Evolutionary conservation across 2,329 filamentous ascomycete species (phyloP), one percentile per base, ranked within the genome.

Genomic region (Fusarium sacchari): DNA sequence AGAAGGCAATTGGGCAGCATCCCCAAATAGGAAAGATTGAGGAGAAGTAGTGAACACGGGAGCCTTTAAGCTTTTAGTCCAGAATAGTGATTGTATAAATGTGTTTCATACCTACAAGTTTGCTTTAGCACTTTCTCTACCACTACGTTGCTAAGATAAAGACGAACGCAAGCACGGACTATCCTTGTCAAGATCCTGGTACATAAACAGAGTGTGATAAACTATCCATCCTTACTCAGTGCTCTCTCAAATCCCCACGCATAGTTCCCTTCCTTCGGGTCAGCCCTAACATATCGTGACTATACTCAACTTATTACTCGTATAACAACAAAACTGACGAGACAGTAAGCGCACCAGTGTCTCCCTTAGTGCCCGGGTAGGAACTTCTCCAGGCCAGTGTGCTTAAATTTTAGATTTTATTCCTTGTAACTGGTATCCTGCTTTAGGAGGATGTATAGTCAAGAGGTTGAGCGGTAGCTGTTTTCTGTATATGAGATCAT

Each of bases 11-110:
- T 11, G 60, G 17, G 3, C 42, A 55, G 4, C 50, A 76, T 22
- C 37, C 58, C 1, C 50, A 76, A 4, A 47, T 78, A 43, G 76
- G 76, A 17, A 74, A 40, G 24, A 71, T 77, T 37, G 61, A 78
- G 17, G 61, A 74, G 43, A 74, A 75, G 64, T 64, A 46, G 24
- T 2, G 8, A 4, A 20, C 8, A 8, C 15, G 24, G 17, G 17
- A 24, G 22, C 10, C 7, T 34, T 6, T 49, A 7, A 4, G 17
- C 2, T 30, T 49, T 3, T n/a, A 24, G 11, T 34, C 3, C 17
- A 14, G 15, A 5, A 50, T 26, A 20, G 17, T 6, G 7, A 17
- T 15, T 6, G 18, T 6, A 36, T 20, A 11, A 3, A 36, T 26
- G 4, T 7, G 4, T 10, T 8, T 17, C 26, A 12, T 22, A 5